A percentile compares a stretch with the other conserved stretches of the same genome.
Conservation (phyloP, 768 basidiomycete species). For the Hortiboletus campestris region DNA sequence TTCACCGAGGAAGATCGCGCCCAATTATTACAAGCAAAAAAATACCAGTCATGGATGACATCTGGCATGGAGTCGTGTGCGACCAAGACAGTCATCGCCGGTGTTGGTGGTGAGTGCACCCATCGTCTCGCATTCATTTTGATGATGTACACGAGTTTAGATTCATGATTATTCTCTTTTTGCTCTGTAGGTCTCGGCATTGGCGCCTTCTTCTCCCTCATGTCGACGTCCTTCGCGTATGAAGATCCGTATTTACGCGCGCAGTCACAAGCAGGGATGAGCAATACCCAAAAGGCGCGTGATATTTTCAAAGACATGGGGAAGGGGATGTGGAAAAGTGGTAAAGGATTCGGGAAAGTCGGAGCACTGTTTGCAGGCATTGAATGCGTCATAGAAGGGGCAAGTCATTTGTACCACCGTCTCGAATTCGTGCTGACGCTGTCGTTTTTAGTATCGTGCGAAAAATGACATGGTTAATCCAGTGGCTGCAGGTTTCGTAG, state of each 20-base stretch:
- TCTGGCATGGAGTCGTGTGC: constrained; percentile 85
- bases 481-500: constrained; percentile 80
- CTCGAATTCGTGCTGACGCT: neutral
- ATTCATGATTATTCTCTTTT: neutral
- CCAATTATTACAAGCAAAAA: constrained; percentile 64
- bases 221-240: constrained; percentile 93
- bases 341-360: constrained; percentile 92
- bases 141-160: constrained; percentile 4
- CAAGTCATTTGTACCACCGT: constrained; percentile 41
- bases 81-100: constrained; percentile 77
- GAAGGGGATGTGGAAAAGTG: constrained; percentile 82
- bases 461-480: constrained; percentile 95
- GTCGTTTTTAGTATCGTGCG: constrained; percentile 74
- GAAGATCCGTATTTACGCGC: constrained; percentile 86
- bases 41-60: constrained; percentile 70
- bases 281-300: constrained; percentile 72
- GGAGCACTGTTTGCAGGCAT: constrained; percentile 93
- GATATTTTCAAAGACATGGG: constrained; percentile 95
- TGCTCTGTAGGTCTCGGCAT: constrained; percentile 71
- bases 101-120: constrained; percentile 69
- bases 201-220: constrained; percentile 93
- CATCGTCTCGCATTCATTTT: neutral
- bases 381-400: constrained; percentile 94
- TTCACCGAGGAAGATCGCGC: constrained; percentile 76
- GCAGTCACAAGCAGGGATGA: constrained; percentile 54